Percentiles rank a stretch among this genome's conserved stretches.
Conservation (phyloP, 352 stramenopile genomes). For the Globisporangium canariense region DNA sequence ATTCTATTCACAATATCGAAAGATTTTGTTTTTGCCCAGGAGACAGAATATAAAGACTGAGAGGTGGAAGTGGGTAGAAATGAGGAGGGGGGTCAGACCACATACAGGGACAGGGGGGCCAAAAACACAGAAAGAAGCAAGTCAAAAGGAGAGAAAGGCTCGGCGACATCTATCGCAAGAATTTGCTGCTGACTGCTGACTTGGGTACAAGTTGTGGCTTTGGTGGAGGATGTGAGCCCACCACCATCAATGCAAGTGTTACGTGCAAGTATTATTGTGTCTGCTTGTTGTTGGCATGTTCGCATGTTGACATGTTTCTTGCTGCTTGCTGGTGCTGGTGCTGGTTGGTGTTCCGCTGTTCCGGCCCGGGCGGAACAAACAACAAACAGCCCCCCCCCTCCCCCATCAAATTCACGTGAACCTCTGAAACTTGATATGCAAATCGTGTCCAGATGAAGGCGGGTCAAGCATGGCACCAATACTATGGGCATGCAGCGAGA, state of each 20-base stretch:
- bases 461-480: neutral
- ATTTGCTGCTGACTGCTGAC: neutral
- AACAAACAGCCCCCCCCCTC: neutral
- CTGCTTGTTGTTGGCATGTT: neutral
- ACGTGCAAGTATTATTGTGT: neutral
- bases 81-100: slow-evolving; percentile 7
- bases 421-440: slow-evolving; percentile 7
- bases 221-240: neutral
- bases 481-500: neutral
- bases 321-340: neutral
- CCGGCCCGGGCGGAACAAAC: neutral
- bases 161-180: slow-evolving; percentile 28
- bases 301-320: neutral
- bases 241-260: neutral
- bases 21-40: neutral
- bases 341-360: slow-evolving; percentile 1
- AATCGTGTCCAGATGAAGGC: neutral
- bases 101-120: slow-evolving; percentile 11
- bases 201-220: neutral
- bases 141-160: slow-evolving; percentile 2
- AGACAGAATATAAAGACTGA: neutral
- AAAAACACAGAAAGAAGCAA: slow-evolving; percentile 18
- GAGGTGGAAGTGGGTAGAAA: neutral
- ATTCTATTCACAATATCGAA: neutral
- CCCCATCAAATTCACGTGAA: neutral